Evolutionary conservation across 1,139 yeast species (phyloP), one percentile per base, ranked within the genome.

Genomic region (Blastobotrys aristatus): DNA sequence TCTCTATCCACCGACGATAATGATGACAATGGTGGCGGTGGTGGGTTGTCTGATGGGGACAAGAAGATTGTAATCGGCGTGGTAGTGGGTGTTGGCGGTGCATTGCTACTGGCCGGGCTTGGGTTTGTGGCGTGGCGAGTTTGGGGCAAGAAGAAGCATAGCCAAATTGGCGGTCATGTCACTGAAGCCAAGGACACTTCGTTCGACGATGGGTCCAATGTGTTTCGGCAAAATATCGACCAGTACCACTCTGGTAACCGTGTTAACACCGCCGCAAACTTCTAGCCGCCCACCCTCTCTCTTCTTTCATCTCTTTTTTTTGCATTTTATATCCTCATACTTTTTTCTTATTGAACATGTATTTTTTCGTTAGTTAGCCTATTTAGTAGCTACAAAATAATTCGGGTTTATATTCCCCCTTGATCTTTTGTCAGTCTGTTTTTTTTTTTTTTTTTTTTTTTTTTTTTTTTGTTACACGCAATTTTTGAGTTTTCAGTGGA

Each of bases 191-290:
- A 48, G 43, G 41, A 46, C 17, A 32, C 44, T 24, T 53, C 58
- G 20, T 52, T 57, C 31, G 59, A 57, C 31, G 66, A 62, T 17
- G 57, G 62, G 18, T 56, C 54, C 18, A 66, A 67, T 44, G 68
- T 66, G 43, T 67, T 67, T 61, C 51, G 68, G 42, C 68, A 67
- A 24, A 66, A 64, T 49, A 62, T 66, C 46, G 70, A 67, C 51
- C 70, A 66, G 53, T 67, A 66, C 53, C 71, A 67, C 50, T 56
- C 57, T 39, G 45, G 44, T 39, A 42, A 45, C 36, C 52, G 52
- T 10, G 52, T 48, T 36, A 66, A 66, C 54, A 63, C 65, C 40
- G 70, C 70, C 8, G 66, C 68, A 18, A 65, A 66, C 55, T 66
- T 66, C 50, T 66, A 55, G 50, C 31, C 14, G 32, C n/a, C 6